Evolutionary conservation across 2,329 filamentous ascomycete genomes (phyloP), one percentile per base, ranked within the genome.

Genomic region (Ophiostoma sp.): DNA sequence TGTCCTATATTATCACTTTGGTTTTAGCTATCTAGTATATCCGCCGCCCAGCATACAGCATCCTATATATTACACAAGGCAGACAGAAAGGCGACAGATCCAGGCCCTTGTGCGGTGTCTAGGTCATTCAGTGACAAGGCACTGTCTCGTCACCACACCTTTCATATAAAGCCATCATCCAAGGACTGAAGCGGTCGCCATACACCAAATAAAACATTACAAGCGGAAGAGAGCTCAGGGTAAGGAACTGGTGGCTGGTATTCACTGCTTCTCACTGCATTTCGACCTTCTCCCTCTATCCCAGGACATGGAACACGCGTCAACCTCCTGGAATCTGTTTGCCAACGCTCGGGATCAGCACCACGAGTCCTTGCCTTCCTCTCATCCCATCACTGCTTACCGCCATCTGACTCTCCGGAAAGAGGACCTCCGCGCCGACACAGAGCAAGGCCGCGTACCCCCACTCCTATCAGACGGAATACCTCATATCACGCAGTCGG

Each of bases 381-480:
- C 57, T 62, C 57, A 7, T 62, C 27, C 27, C 57, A 33, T 20
- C 57, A 15, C 57, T 33, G 27, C 57, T 62, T 6, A 69, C 57
- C 44, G 8, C 23, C 54, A 62, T 8, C 39, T 52, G 8, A 11
- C 36, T 31, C 20, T 10, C 35, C 67, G 62, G 31, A 60, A 44
- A 39, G 66, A 67, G 52, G 17, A 44, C 35, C 44, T 31, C 33
- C 67, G 36, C 48, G 2, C 69, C 31, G 35, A 31, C 15, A 6
- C 31, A 31, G 44, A 54, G 11, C 36, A 57, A 33, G 52, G 66
- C 69, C 69, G 52, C 72, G 72, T 57, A 69, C 66, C 72, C 44
- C 15, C 17, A 15, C 67, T 48, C 27, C 52, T 65, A 62, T 73
- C 44, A 68, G 72, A 73, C 67, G 70, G 65, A 57, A 44, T 31